A percentile compares a stretch with the other conserved stretches of the same genome.
Conservation (phyloP, 306 rosid genomes). For the Mimosa pudica region DNA sequence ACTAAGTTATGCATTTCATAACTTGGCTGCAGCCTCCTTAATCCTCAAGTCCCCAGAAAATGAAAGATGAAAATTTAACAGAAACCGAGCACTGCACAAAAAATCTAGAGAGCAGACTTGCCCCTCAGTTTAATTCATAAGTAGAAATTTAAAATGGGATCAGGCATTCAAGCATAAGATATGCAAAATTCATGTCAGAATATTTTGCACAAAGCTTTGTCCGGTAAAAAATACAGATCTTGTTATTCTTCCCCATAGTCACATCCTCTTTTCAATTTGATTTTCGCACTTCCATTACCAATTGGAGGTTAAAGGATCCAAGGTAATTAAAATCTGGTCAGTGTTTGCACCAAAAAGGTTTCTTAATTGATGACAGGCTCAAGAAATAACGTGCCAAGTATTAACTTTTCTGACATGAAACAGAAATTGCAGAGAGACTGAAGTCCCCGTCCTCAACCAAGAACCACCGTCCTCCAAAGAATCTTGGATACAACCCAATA, state of each 20-base stretch:
- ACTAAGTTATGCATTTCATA: slow-evolving; percentile 12
- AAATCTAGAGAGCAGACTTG: neutral
- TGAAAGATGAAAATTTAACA: neutral
- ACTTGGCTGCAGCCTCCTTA: slow-evolving; percentile 12
- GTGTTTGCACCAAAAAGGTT: neutral
- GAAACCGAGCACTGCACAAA: slow-evolving; percentile 2
- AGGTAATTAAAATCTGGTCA: neutral
- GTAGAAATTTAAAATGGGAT: neutral
- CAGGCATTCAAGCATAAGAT: neutral
- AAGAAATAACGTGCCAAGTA: neutral
- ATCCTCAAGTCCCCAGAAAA: neutral
- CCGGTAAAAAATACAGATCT: neutral
- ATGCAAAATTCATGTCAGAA: neutral
- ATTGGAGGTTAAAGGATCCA: neutral
- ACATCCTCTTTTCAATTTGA: slow-evolving; percentile 15
- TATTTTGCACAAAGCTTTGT: neutral
- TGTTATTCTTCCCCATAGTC: slow-evolving; percentile 23
- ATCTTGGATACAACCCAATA: slow-evolving; percentile 16
- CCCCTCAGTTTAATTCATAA: neutral
- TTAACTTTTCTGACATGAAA: slow-evolving; percentile 13
- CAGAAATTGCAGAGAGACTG: slow-evolving; percentile 22
- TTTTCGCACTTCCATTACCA: slow-evolving; percentile 3
- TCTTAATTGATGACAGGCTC: neutral
- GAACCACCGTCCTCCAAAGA: slow-evolving; percentile 26
- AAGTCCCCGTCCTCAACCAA: slow-evolving; percentile 27